phyloP scores from a whole-genome alignment of 2,329 filamentous ascomycete genomes.

The Diplodia seriata region DNA sequence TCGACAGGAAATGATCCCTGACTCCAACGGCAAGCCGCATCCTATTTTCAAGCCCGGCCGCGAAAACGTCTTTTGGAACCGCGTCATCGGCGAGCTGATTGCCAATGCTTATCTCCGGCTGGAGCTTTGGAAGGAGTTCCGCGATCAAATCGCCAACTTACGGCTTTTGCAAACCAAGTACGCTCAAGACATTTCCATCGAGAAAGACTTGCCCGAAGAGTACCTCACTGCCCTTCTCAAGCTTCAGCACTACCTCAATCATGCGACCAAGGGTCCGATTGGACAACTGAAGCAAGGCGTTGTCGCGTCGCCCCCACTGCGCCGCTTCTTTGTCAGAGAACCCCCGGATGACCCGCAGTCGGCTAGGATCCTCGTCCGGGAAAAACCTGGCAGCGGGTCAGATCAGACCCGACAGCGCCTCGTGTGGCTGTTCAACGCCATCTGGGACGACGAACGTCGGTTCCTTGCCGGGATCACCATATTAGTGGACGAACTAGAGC shows the following conservation, averaged over 20 bases:
- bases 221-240: slow-evolving; percentile 51
- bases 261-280: slow-evolving; percentile 45
- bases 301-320: slow-evolving; percentile 53
- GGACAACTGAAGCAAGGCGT: slow-evolving; percentile 39
- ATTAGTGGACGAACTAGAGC: slow-evolving; percentile 59
- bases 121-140: slow-evolving; percentile 51
- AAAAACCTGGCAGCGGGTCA: slow-evolving; percentile 34
- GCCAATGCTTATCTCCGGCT: slow-evolving; percentile 46
- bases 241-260: slow-evolving; percentile 49
- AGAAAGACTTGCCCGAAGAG: slow-evolving; percentile 48
- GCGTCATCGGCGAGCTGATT: slow-evolving; percentile 48
- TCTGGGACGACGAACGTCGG: slow-evolving; percentile 50
- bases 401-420: slow-evolving; percentile 39
- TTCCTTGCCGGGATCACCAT: slow-evolving; percentile 46
- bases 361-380: slow-evolving; percentile 37
- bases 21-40: slow-evolving; percentile 46
- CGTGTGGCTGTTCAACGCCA: slow-evolving; percentile 47
- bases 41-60: slow-evolving; percentile 36
- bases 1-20: slow-evolving; percentile 53
- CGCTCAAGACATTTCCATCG: slow-evolving; percentile 41
- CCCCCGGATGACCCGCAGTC: slow-evolving; percentile 36
- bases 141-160: slow-evolving; percentile 39
- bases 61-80: slow-evolving; percentile 49
- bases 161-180: slow-evolving; percentile 46
- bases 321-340: slow-evolving; percentile 45